Percentiles rank a stretch among this genome's conserved stretches.
phyloP scores from a whole-genome alignment of 192 early-diverging fungal species.

The Linnemannia schmuckeri region DNA sequence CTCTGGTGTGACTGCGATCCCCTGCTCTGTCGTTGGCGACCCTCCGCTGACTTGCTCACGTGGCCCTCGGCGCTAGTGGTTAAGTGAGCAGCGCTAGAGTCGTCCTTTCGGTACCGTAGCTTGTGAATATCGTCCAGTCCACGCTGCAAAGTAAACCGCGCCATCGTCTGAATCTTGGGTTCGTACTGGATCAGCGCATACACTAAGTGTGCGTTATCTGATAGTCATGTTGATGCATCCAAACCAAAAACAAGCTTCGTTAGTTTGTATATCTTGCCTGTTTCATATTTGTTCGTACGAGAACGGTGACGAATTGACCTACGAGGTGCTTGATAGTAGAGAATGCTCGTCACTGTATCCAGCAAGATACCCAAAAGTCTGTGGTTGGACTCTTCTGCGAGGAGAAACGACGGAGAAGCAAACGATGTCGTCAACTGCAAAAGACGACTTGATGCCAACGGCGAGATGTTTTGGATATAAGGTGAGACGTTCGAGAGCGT shows the following conservation, averaged over 20 bases:
- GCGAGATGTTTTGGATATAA: constrained; percentile 81
- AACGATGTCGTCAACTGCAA: constrained; percentile 82
- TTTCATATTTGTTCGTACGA: background rate
- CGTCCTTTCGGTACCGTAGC: constrained; percentile 63
- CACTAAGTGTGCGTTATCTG: constrained; percentile 83
- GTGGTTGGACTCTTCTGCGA: constrained; percentile 85
- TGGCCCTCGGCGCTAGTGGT: constrained; percentile 5
- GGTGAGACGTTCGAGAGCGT: constrained; percentile 88
- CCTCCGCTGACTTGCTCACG: constrained; percentile 4
- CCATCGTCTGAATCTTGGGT: constrained; percentile 76
- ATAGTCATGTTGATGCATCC: background rate
- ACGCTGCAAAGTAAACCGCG: constrained; percentile 73
- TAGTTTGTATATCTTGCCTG: background rate
- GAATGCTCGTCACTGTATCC: constrained; percentile 85
- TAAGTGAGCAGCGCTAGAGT: constrained; percentile 19
- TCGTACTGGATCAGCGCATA: constrained; percentile 86
- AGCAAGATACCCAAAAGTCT: constrained; percentile 79
- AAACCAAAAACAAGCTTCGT: background rate
- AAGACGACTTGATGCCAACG: constrained; percentile 79
- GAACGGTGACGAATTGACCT: constrained; percentile 1
- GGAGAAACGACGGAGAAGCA: constrained; percentile 81
- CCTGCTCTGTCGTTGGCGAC: background rate
- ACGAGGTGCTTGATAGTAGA: constrained; percentile 88
- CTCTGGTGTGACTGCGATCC: background rate
- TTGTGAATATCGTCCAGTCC: constrained; percentile 73